A percentile compares a stretch with the other conserved stretches of the same genome.
Conservation (phyloP, 2,329 filamentous ascomycete species). For the Lachnellula hyalina region DNA sequence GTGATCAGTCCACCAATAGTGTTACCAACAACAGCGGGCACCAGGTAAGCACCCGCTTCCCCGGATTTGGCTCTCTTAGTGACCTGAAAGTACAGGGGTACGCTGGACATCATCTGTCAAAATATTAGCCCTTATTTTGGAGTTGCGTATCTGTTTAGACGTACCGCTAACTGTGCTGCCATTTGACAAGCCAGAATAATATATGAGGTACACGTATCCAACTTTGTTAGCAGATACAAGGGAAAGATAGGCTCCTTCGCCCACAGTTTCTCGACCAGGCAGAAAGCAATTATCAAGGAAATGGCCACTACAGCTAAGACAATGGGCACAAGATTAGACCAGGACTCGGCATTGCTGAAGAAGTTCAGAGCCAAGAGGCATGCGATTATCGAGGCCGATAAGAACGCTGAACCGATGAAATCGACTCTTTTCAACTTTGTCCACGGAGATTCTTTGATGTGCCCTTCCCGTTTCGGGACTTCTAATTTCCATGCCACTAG, state of each 20-base stretch:
- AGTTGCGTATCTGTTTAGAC: not conserved
- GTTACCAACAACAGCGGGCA: conserved; percentile 63
- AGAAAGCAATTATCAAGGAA: conserved; percentile 14
- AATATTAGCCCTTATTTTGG: not conserved
- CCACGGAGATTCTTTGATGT: conserved; percentile 1
- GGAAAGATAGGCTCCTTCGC: conserved; percentile 54
- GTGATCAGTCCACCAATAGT: conserved; percentile 55
- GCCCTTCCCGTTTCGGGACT: not conserved
- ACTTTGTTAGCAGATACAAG: conserved; percentile 45
- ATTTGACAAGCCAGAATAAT: conserved; percentile 47
- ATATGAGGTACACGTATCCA: conserved; percentile 48
- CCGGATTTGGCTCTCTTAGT: conserved; percentile 52
- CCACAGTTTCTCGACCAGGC: conserved; percentile 34
- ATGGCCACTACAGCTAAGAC: conserved; percentile 27
- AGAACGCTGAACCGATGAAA: conserved; percentile 48
- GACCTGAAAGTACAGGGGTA: conserved; percentile 66
- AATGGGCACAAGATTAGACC: conserved; percentile 31
- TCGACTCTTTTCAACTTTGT: conserved; percentile 48
- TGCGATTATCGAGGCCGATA: conserved; percentile 38
- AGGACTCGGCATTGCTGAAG: conserved; percentile 38
- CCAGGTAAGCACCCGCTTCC: conserved; percentile 51
- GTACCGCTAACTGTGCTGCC: conserved; percentile 51
- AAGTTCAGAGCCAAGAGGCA: conserved; percentile 43
- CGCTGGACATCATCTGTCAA: conserved; percentile 50
- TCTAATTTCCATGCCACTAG: conserved; percentile 36